Evolutionary conservation across 441 rosid species (phyloP), one percentile per base, ranked within the genome.

Genomic region (Erodium moschatum): DNA sequence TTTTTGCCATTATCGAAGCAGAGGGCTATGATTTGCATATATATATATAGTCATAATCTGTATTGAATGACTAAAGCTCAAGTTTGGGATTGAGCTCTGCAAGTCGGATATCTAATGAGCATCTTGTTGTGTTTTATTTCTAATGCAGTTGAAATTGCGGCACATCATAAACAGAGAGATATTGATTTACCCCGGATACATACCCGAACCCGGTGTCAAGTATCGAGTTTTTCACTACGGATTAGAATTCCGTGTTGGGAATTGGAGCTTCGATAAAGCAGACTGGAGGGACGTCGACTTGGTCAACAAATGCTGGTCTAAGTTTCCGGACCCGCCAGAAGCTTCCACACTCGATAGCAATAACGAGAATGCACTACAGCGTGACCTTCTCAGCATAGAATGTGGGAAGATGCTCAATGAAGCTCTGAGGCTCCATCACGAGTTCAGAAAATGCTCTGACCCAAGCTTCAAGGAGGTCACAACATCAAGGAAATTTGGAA

Each of bases 221-320:
- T 87, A 91, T 35, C 81, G 89, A 80, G 97, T 94, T 78, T 94
- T 94, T 77, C 99, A 94, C 79, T 94, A 94, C 69, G 99, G 99
- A 4, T 83, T 94, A 73, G 97, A 88, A 76, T 91, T 86, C 73
- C 78, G 75, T 76, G 97, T 91, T 15, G 97, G 95, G 67, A 85
- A 85, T 20, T 95, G 97, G 97, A 95, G 97, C 82, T 95, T 95
- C 68, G 97, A 95, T 70, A 95, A 91, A 82, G 99, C 97, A 13
- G 85, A 88, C 0, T 89, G 91, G 97, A 87, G 99, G 79, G 87
- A 87, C 64, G 75, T 72, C 0, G 97, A 90, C 65, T 27, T 91
- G 74, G 87, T 87, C 70, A 91, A 87, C 77, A 79, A 76, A 69
- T 95, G 99, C 77, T 87, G 97, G 97, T 86, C 87, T 67, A 87